A percentile compares a stretch with the other conserved stretches of the same genome.
phyloP scores from a whole-genome alignment of 2,329 filamentous ascomycete species.

The Ceratocystis papillata region DNA sequence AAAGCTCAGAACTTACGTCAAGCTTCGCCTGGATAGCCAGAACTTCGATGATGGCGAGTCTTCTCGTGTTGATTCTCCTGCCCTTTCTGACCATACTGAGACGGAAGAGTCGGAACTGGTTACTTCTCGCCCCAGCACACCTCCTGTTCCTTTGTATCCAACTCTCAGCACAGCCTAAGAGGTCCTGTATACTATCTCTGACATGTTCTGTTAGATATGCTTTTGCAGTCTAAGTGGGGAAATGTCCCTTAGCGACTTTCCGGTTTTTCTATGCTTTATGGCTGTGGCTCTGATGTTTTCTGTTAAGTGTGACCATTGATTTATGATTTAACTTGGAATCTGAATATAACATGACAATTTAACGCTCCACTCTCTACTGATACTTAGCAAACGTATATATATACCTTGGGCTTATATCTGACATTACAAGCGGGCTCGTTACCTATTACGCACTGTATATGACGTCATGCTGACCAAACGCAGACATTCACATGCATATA shows the following conservation, averaged over 20 bases:
- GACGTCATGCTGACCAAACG: no score
- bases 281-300: background rate
- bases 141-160: slow-evolving; percentile 22
- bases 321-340: background rate
- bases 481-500: no score
- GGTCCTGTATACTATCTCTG: background rate
- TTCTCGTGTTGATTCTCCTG: slow-evolving; percentile 25
- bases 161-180: slow-evolving; percentile 18
- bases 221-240: background rate
- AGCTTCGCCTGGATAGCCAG: slow-evolving; percentile 44
- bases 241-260: background rate
- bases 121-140: slow-evolving; percentile 14
- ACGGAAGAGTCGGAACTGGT: slow-evolving; percentile 21
- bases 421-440: no score
- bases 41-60: slow-evolving; percentile 40
- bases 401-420: no score
- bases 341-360: background rate
- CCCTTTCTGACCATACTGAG: background rate
- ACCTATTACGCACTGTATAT: no score
- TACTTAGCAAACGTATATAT: no score
- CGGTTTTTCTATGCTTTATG: background rate
- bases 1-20: slow-evolving; percentile 48
- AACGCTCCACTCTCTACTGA: background rate
- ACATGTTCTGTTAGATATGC: background rate
- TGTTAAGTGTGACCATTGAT: background rate